Base-by-base conservation (phyloP, 2,329 filamentous ascomycete species). In the Venturia effusa region DNA sequence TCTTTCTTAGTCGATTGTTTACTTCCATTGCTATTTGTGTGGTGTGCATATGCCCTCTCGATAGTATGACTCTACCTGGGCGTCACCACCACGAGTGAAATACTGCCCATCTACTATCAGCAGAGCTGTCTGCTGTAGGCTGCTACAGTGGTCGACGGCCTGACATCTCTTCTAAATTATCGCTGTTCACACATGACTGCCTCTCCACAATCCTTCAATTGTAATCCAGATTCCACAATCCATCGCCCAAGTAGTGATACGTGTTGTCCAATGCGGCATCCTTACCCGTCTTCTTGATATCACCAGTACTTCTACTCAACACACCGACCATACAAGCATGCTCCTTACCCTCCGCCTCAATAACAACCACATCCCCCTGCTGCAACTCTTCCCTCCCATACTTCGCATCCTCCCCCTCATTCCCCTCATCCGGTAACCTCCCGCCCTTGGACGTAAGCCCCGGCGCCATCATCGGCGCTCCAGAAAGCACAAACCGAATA, bases 391-490 rank as follows among this genome's bases (percentile, higher is more conserved):
- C 85, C 80, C 72, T 74, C 4, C 75, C 80, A 68, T 81, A 82
- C 65, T 73, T 75, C 22, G 74, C 74, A 63, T 71, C 71, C 24
- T 77, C 75, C 19, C 73, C 75, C 6, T 76, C 73, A 39, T 74
- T 73, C 13, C 74, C 68, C 6, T 77, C 75, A 67, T 84, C 78
- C 0, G 94, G 94, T 70, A 99, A 76, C 59, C 89, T 76, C 0
- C 94, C 94, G 0, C 94, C 94, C 0, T 86, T 77, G 24, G 86
- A 91, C 34, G 94, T 99, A 69, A 99, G 76, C 0, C 94, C 94
- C 0, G 94, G 94, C 1, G 92, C 93, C 94, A 99, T 99, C 67
- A 99, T 86, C 17, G 93, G 91, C 0, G 94, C 94, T 55, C 94
- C 94, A 0, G 87, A 90, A 1, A 99, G 84, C 32, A 99, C 93